Base-by-base conservation (phyloP, 805 yeast species). In the Grigorovia jiainica region DNA sequence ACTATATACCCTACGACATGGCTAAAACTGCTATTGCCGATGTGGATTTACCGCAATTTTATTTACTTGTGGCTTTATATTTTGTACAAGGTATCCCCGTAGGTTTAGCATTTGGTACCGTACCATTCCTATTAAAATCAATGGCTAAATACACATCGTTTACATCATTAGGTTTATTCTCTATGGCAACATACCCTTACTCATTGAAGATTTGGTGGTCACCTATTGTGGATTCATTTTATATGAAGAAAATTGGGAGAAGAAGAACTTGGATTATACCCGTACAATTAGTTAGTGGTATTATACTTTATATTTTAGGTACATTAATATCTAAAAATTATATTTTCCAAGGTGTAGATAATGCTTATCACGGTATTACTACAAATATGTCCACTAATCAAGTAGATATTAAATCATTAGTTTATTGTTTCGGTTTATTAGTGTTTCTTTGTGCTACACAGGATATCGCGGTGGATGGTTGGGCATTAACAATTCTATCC, bases 401-500 rank as follows among this genome's bases (percentile, higher is more conserved):
- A 24, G 42, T 49, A 13, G 47, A 52, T 36, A 46, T 60, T 15
- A 18, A 43, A 13, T 57, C 63, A 3, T 74, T 92, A 46, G 86
- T 97, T 0, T 51, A 68, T 39, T 71, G 77, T 43, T 92, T 92
- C 63, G 84, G 89, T 53, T 49, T 77, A 18, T 66, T 92, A 45
- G 92, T 92, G 25, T 75, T 90, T 44, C 70, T 89, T 45, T 89
- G 97, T 65, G 97, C 97, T 1, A 90, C 98, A 0, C 98, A 92
- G 62, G 98, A 92, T 59, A 92, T 92, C 43, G 97, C 98, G 0
- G 98, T 92, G 18, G 98, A 92, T 65, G 97, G 98, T 9, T 92
- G 98, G 98, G 97, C 97, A 0, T 66, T 92, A 55, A 92, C 96
- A 1, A 78, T 90, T 32, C 68, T 92, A 40, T 78, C 89, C 15